A percentile compares a stretch with the other conserved stretches of the same genome.
Evolutionary conservation across 139 green algal genomes (phyloP).

Genomic region (Chloropicon primus): DNA sequence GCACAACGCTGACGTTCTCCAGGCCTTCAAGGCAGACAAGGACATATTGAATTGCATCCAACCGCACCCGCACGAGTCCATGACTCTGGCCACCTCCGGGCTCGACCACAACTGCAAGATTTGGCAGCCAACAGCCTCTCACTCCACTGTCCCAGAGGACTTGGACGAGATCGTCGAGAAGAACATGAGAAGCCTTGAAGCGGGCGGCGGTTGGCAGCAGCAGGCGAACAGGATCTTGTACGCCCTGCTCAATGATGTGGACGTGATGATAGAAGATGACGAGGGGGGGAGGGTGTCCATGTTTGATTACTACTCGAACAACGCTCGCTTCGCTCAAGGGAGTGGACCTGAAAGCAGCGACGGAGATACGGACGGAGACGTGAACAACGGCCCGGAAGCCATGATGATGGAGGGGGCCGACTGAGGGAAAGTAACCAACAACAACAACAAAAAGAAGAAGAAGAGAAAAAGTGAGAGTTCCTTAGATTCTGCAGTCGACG

Average conservation of each 20-base stretch:
- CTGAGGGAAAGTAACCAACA: too few species aligned
- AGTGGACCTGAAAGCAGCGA: too few species aligned
- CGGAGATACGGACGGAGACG: background rate
- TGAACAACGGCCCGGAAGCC: too few species aligned
- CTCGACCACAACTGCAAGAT: background rate
- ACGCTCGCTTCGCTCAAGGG: too few species aligned
- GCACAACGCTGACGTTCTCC: background rate
- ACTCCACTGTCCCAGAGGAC: background rate
- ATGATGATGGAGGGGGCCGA: background rate
- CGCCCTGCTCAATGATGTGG: background rate
- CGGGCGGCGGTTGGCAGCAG: background rate
- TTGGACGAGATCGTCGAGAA: background rate
- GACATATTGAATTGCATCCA: background rate
- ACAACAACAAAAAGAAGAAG: too few species aligned
- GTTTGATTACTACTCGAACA: too few species aligned
- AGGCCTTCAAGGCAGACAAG: background rate
- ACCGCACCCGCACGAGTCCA: background rate
- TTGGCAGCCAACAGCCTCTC: background rate
- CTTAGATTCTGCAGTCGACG: too few species aligned
- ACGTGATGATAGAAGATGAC: background rate
- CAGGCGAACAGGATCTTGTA: background rate
- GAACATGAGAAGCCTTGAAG: background rate
- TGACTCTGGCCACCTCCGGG: background rate
- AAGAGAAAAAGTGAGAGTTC: too few species aligned
- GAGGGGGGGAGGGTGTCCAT: too few species aligned